Evolutionary conservation across 2,329 filamentous ascomycete species (phyloP).

Genomic region (Aureobasidium sp.): DNA sequence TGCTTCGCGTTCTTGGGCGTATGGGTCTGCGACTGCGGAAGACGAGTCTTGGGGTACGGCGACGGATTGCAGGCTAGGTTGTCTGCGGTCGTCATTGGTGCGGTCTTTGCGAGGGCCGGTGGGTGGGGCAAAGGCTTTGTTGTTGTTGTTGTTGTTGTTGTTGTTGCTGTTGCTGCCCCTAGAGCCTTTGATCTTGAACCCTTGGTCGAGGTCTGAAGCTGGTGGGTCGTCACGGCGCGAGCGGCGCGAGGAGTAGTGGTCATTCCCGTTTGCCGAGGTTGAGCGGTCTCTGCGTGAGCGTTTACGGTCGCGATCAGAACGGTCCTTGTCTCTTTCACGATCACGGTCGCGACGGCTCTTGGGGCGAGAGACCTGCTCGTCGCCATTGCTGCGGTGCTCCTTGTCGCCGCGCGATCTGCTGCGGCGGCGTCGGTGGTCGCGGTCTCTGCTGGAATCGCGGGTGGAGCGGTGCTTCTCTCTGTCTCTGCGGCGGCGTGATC

Average conservation of each 20-base stretch:
- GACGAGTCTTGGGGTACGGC: conserved; percentile 11
- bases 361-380: neutral
- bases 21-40: conserved; percentile 25
- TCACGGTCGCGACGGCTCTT: conserved; percentile 16
- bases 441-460: conserved; percentile 38
- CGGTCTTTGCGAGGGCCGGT: conserved; percentile 29
- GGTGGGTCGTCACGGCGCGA: conserved; percentile 32
- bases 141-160: conserved; percentile 23
- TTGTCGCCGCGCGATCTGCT: conserved; percentile 26
- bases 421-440: conserved; percentile 34
- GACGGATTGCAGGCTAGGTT: conserved; percentile 3
- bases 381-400: neutral
- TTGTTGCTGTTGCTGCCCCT: conserved; percentile 19
- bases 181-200: conserved; percentile 44
- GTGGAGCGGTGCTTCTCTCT: conserved; percentile 37
- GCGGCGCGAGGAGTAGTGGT: conserved; percentile 36
- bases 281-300: conserved; percentile 43
- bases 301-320: conserved; percentile 33
- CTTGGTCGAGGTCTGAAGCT: conserved; percentile 32
- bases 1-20: conserved; percentile 29
- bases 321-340: conserved; percentile 17
- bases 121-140: conserved; percentile 28
- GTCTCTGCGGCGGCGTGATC: conserved; percentile 50
- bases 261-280: conserved; percentile 40
- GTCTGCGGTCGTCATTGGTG: conserved; percentile 20